Conservation (phyloP, 2,329 filamentous ascomycete species). For the Phaeosphaeriaceae sp. region DNA sequence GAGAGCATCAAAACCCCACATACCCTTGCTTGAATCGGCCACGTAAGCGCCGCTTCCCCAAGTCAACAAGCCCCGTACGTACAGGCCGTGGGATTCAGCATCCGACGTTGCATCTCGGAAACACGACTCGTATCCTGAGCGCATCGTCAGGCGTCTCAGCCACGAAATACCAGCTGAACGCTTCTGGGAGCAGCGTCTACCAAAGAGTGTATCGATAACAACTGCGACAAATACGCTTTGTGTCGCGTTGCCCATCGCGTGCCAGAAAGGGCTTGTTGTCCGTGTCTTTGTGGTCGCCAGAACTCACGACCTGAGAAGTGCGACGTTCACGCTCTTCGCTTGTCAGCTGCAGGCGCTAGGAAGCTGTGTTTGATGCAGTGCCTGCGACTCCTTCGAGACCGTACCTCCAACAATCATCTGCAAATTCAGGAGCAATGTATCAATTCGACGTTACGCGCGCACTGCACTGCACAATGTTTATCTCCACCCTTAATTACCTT, state of each 20-base stretch:
- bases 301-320: not conserved
- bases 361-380: not conserved
- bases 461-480: not conserved
- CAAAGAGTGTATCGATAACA: slow-evolving; percentile 28
- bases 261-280: not conserved
- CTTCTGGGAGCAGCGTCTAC: slow-evolving; percentile 18
- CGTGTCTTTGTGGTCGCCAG: not conserved
- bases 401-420: not conserved
- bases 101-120: slow-evolving; percentile 34
- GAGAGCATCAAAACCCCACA: not conserved
- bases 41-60: slow-evolving; percentile 11
- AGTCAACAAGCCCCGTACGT: slow-evolving; percentile 8
- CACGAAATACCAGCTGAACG: slow-evolving; percentile 19
- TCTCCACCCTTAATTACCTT: not conserved
- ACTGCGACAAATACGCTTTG: slow-evolving; percentile 5
- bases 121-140: slow-evolving; percentile 12
- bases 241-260: slow-evolving; percentile 4
- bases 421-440: not conserved
- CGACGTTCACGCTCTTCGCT: slow-evolving; percentile 3
- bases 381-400: not conserved
- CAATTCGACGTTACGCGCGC: not conserved
- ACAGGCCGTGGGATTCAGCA: slow-evolving; percentile 9
- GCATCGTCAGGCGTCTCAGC: slow-evolving; percentile 28
- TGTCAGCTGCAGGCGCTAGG: not conserved
- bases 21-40: slow-evolving; percentile 14